Evolutionary conservation across 352 stramenopile genomes (phyloP).

Genomic region (Phytophthora chlamydospora): DNA sequence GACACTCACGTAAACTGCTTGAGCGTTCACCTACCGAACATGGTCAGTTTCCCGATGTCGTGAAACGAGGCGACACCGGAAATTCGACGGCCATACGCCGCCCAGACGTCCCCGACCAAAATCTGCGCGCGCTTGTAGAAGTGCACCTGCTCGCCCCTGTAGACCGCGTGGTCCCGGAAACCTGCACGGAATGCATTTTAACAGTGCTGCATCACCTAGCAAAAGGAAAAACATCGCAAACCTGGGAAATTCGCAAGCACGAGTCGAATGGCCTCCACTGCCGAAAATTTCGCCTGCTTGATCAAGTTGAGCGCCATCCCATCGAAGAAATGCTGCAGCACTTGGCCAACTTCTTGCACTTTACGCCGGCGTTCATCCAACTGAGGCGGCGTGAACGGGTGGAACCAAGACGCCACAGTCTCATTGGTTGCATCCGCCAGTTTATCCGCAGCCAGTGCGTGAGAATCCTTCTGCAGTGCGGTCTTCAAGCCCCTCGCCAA

Average conservation of each 20-base stretch:
- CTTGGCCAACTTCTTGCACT: constrained; percentile 58
- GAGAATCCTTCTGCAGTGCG: constrained; percentile 60
- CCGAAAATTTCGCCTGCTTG: constrained; percentile 53
- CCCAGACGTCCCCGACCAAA: constrained; percentile 87
- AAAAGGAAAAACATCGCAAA: neutral
- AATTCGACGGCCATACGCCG: constrained; percentile 71
- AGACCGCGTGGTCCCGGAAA: constrained; percentile 87
- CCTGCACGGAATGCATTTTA: constrained; percentile 19
- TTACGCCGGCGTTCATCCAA: constrained; percentile 67
- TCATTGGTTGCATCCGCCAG: constrained; percentile 50
- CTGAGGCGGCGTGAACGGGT: constrained; percentile 64
- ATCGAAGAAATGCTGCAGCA: constrained; percentile 56
- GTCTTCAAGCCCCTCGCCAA: constrained; percentile 77
- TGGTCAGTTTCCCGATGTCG: constrained; percentile 87
- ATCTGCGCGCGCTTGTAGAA: constrained; percentile 93
- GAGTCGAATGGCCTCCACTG: constrained; percentile 66
- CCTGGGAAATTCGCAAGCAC: constrained; percentile 78
- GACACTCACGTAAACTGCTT: neutral
- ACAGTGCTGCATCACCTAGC: neutral
- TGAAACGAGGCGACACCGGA: constrained; percentile 63
- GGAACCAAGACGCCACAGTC: constrained; percentile 67
- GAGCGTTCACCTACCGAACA: constrained; percentile 67
- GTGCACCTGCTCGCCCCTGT: constrained; percentile 83
- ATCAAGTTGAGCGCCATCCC: constrained; percentile 62
- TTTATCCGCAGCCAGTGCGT: constrained; percentile 59